These are phyloP conservation scores for Phaeosphaeriaceae sp. DNA, from an alignment of 2,329 filamentous ascomycete genomes.

Conservation along the genomic window DNA sequence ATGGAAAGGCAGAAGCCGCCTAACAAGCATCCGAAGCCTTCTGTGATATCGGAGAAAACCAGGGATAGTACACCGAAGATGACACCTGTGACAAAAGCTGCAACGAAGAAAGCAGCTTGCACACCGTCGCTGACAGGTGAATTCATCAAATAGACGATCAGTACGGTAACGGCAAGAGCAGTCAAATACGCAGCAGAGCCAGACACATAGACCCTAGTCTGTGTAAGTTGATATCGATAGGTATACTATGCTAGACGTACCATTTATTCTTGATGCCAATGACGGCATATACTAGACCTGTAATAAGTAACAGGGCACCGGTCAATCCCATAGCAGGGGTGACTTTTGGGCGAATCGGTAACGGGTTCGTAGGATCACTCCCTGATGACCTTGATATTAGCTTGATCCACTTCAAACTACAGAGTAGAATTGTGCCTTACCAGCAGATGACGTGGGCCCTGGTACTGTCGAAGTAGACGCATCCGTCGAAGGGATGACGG, in stretches of 20 bases:
- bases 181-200: slow-evolving; percentile 78
- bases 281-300: slow-evolving; percentile 73
- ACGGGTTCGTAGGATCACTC: slow-evolving; percentile 28
- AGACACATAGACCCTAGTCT: slow-evolving; percentile 57
- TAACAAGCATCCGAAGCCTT: slow-evolving; percentile 83
- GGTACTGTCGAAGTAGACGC: slow-evolving; percentile 23
- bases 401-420: background rate
- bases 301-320: slow-evolving; percentile 75
- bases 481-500: slow-evolving; percentile 20
- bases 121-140: slow-evolving; percentile 75
- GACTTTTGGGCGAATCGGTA: slow-evolving; percentile 76
- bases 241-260: slow-evolving; percentile 37
- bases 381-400: slow-evolving; percentile 10
- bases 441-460: slow-evolving; percentile 23
- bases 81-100: slow-evolving; percentile 72
- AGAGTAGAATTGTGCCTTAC: slow-evolving; percentile 14
- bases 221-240: slow-evolving; percentile 18
- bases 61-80: slow-evolving; percentile 76
- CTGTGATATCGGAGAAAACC: slow-evolving; percentile 82
- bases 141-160: slow-evolving; percentile 89
- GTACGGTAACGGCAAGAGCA: slow-evolving; percentile 75
- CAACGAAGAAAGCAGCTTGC: slow-evolving; percentile 87
- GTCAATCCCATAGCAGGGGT: slow-evolving; percentile 83
- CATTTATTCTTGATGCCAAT: slow-evolving; percentile 83
- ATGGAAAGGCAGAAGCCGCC: slow-evolving; percentile 86